Base-by-base conservation (phyloP, 495 filamentous ascomycete species). In the Penicillium lagena region DNA sequence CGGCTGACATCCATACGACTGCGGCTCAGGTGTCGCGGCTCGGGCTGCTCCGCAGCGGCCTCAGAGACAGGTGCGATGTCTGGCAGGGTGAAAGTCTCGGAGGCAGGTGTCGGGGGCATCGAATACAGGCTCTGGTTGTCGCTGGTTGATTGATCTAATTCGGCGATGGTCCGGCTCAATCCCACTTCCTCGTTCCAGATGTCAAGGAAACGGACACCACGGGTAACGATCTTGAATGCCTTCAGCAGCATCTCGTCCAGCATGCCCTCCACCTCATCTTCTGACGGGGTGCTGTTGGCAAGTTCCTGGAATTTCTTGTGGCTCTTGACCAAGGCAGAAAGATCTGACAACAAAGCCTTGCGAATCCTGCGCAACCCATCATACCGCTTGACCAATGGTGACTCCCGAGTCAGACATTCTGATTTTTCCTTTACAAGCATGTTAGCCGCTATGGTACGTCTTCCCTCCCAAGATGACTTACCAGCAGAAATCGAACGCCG, bases 171-270 rank as follows among this genome's bases (percentile, higher is more conserved):
- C 45, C 76, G 71, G 64, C 79, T 79, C 35, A 83, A 60, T 36
- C 78, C 72, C 29, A 82, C 78, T 43, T 89, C 85, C 44, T 91
- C 81, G 17, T 88, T 81, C 75, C 89, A 85, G 5, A 90, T 74
- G 56, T 99, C 94, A n/a, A 96, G 72, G 59, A 99, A 96, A 47
- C 82, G 77, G 40, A 96, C 89, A 31, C 86, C 88, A 45, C 90
- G 85, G 43, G 82, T 89, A n/a, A 94, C 86, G 45, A 96, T 88
- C 54, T 87, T 91, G 70, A 94, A 97, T 0, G 89, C 90, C 59
- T 90, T 90, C 39, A 95, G 66, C 9, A 96, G 82, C 80, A 97
- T 87, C 60, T 95, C 89, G 60, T 96, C 91, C 40, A 95, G 72
- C 29, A 90, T 76, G 48, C 81, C 78, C 51, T 91, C 88, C 29